phyloP scores from a whole-genome alignment of 2,329 filamentous ascomycete species.

The Plenodomus biglobosus region DNA sequence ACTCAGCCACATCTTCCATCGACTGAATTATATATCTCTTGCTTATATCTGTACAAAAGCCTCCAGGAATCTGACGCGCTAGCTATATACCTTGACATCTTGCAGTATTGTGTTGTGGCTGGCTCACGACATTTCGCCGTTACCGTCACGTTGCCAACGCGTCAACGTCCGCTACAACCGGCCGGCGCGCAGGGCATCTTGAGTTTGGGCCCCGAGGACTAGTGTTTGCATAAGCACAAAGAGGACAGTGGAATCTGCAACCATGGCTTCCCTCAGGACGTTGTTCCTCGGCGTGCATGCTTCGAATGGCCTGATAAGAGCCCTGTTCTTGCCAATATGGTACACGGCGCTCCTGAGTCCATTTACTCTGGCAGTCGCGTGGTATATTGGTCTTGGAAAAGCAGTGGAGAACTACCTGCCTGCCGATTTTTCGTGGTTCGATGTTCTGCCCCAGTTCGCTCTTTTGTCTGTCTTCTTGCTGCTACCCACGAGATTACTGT shows the following conservation, averaged over 20 bases:
- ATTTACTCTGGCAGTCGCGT: constrained; percentile 26
- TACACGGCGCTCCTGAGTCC: constrained; percentile 36
- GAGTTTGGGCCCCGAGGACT: constrained; percentile 3
- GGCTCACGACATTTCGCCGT: not conserved
- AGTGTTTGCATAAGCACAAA: constrained; percentile 6
- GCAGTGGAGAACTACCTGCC: constrained; percentile 21
- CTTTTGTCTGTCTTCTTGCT: constrained; percentile 29
- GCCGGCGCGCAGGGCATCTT: constrained; percentile 1
- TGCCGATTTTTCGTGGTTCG: constrained; percentile 28
- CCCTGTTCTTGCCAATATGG: constrained; percentile 39
- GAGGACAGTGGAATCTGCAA: constrained; percentile 3
- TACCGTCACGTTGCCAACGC: not conserved
- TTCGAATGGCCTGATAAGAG: constrained; percentile 37
- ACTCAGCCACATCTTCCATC: not conserved
- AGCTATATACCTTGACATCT: not conserved
- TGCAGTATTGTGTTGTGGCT: not conserved
- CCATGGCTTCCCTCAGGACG: constrained; percentile 37
- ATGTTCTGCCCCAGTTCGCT: constrained; percentile 35
- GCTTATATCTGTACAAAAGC: not conserved
- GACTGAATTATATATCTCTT: not conserved
- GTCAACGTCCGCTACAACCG: not conserved
- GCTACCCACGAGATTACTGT: constrained; percentile 37
- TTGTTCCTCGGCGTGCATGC: constrained; percentile 39
- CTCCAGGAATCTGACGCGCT: not conserved
- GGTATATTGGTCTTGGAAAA: constrained; percentile 27